Percentiles rank a stretch among this genome's conserved stretches.
Evolutionary conservation across 2,329 filamentous ascomycete genomes (phyloP).

Genomic region (Fonsecaea pedrosoi): DNA sequence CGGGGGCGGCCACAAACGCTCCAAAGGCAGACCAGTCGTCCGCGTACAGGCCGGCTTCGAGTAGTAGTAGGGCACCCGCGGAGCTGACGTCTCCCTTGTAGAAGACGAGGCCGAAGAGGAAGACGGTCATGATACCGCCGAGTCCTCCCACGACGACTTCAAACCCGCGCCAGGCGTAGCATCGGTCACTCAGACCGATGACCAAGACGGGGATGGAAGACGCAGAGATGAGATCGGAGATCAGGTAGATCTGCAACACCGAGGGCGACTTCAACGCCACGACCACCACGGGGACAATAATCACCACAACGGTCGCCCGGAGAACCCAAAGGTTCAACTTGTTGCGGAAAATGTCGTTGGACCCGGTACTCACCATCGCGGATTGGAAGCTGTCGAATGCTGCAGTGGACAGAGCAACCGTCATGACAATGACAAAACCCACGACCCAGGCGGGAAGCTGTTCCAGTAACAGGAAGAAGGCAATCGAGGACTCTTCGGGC

Average conservation of each 20-base stretch:
- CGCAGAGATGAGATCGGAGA: conserved; percentile 79
- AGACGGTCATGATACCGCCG: conserved; percentile 78
- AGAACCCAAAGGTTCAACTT: conserved; percentile 77
- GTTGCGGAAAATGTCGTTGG: conserved; percentile 86
- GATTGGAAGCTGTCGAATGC: conserved; percentile 82
- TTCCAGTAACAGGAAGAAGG: conserved; percentile 77
- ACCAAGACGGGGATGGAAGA: conserved; percentile 76
- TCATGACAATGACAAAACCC: conserved; percentile 80
- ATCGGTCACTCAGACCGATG: conserved; percentile 70
- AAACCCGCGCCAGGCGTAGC: conserved; percentile 78
- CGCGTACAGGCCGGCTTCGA: conserved; percentile 75
- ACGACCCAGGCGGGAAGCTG: conserved; percentile 80
- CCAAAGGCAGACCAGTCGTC: conserved; percentile 82
- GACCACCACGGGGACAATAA: conserved; percentile 77
- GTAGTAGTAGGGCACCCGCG: conserved; percentile 72
- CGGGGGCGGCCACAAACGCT: conserved; percentile 78
- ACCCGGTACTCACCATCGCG: conserved; percentile 83
- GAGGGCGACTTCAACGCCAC: conserved; percentile 76
- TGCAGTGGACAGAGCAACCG: conserved; percentile 75
- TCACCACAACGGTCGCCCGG: conserved; percentile 69
- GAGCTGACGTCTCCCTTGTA: conserved; percentile 67
- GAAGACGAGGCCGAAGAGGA: conserved; percentile 80
- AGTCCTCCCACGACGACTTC: conserved; percentile 80
- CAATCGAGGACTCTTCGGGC: conserved; percentile 67
- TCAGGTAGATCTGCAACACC: conserved; percentile 81